These are phyloP conservation scores for Paecilomyces fulvus DNA, from an alignment of 2,329 filamentous ascomycete species.

Conservation along the genomic window DNA sequence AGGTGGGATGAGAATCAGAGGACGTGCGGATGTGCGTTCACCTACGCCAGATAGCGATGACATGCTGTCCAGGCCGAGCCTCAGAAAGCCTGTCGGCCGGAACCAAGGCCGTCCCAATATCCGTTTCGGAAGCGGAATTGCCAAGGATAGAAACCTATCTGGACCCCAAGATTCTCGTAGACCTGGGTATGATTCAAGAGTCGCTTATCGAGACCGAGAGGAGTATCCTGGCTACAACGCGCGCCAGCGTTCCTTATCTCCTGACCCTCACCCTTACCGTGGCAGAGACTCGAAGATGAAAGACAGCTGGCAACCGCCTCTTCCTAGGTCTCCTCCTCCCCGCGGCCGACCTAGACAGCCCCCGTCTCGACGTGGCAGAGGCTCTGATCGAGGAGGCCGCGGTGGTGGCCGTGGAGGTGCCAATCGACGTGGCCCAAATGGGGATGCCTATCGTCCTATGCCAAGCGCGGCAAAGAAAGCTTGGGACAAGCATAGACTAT, in stretches of 20 bases:
- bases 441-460: conserved; percentile 22
- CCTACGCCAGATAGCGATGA: conserved; percentile 28
- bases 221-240: conserved; percentile 14
- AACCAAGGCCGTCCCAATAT: conserved; percentile 25
- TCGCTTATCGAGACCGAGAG: conserved; percentile 20
- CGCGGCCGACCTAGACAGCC: conserved; percentile 7
- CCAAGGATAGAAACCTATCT: conserved; percentile 17
- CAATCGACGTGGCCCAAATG: conserved; percentile 1
- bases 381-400: conserved; percentile 9
- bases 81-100: conserved; percentile 17
- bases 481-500: conserved; percentile 24
- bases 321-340: conserved; percentile 13
- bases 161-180: conserved; percentile 9
- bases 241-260: conserved; percentile 25
- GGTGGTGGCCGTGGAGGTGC: conserved; percentile 11
- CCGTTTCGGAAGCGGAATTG: conserved; percentile 24
- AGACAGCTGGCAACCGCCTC: conserved; percentile 13
- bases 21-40: conserved; percentile 22
- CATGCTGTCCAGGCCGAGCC: conserved; percentile 20
- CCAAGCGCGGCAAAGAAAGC: conserved; percentile 23
- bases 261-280: conserved; percentile 13
- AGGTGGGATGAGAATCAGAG: conserved; percentile 26
- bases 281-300: conserved; percentile 9
- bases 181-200: neutral
- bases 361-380: conserved; percentile 7